Evolutionary conservation across 148 eudicot species (phyloP).

Genomic region (Selenicereus undatus): DNA sequence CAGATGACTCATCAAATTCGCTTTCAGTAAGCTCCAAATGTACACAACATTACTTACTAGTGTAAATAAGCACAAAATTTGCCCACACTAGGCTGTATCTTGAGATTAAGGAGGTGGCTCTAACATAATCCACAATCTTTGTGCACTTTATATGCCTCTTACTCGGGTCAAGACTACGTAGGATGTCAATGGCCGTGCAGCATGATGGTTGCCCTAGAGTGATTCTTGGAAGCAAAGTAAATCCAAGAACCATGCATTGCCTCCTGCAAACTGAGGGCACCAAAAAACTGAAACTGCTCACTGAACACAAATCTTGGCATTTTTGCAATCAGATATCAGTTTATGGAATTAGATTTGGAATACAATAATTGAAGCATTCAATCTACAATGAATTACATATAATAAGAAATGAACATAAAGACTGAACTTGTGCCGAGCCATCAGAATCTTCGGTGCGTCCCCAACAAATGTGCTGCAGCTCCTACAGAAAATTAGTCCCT

Average conservation of each 20-base stretch:
- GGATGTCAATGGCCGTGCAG: no score
- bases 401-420: constrained; percentile 10
- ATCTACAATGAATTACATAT: constrained; percentile 26
- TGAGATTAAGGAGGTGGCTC: neutral
- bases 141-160: neutral
- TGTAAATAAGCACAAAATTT: neutral
- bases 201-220: no score
- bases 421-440: neutral
- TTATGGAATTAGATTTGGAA: neutral
- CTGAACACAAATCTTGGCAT: no score
- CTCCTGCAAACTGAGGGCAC: no score
- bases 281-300: no score
- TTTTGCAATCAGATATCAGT: neutral
- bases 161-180: no score
- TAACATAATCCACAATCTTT: neutral
- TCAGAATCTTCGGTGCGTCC: constrained; percentile 1
- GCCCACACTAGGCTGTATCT: neutral
- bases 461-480: neutral
- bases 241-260: no score
- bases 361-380: constrained; percentile 11
- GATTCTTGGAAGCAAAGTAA: no score
- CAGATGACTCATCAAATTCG: no score
- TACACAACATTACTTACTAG: no score
- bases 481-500: constrained; percentile 10
- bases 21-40: no score